A percentile compares a stretch with the other conserved stretches of the same genome.
Conservation (phyloP, 1,284 basidiomycete species). For the Ustilago loliicola region DNA sequence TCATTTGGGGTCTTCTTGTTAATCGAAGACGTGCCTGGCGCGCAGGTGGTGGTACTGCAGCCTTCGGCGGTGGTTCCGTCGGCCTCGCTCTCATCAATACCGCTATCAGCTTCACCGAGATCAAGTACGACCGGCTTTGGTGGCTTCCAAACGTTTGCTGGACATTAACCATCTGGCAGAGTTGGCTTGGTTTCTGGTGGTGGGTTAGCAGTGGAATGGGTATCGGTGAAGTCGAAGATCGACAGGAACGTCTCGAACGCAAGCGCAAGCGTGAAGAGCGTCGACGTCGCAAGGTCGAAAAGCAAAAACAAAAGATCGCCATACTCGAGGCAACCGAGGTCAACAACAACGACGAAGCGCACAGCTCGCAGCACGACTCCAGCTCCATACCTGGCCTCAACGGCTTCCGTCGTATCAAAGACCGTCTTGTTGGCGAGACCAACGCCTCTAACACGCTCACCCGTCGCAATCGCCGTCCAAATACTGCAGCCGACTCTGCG, state of each 20-base stretch:
- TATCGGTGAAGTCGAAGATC: slow-evolving; percentile 70
- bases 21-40: slow-evolving; percentile 94
- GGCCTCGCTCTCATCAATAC: slow-evolving; percentile 66
- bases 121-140: slow-evolving; percentile 67
- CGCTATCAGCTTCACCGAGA: slow-evolving; percentile 67
- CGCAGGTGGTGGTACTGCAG: slow-evolving; percentile 88
- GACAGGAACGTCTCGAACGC: slow-evolving; percentile 55
- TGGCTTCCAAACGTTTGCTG: slow-evolving; percentile 68
- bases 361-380: slow-evolving; percentile 46
- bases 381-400: slow-evolving; percentile 52
- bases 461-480: slow-evolving; percentile 37
- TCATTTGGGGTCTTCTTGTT: slow-evolving; percentile 92
- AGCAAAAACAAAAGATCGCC: slow-evolving; percentile 47
- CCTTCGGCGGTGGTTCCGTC: slow-evolving; percentile 79
- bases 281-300: slow-evolving; percentile 48
- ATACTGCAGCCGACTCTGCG: slow-evolving; percentile 1
- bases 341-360: slow-evolving; percentile 30
- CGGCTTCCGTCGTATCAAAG: slow-evolving; percentile 51
- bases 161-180: slow-evolving; percentile 69
- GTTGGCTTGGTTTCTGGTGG: slow-evolving; percentile 71
- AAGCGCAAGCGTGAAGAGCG: slow-evolving; percentile 58
- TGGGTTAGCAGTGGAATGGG: slow-evolving; percentile 71
- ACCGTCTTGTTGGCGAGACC: slow-evolving; percentile 43
- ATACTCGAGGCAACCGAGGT: slow-evolving; percentile 29
- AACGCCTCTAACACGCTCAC: slow-evolving; percentile 32